Evolutionary conservation across 805 yeast genomes (phyloP), one percentile per base, ranked within the genome.

Genomic region (Saccharomycopsis synnaedendra): DNA sequence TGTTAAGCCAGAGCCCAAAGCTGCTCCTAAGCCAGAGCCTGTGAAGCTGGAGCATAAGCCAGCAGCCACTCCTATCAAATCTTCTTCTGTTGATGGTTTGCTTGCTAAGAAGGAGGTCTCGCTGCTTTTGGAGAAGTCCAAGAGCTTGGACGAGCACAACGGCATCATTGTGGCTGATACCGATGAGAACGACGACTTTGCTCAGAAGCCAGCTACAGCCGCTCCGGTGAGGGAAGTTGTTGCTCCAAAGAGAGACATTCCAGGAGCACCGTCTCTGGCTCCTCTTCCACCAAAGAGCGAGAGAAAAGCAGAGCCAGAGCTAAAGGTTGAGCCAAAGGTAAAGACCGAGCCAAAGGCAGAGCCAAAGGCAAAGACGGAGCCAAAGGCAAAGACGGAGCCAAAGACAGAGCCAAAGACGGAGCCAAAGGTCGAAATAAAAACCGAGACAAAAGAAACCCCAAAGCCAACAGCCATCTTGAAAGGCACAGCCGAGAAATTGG

Each of bases 401-500:
- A 56, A 56, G 39, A 52, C 50, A 27, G 57, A 51, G 44, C 52
- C 57, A 35, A 45, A 46, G 19, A 44, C 47, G 29, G 42, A 48
- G 39, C 40, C 44, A 38, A 33, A 36, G 36, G 50, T 38, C 33
- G 47, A 52, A 34, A 48, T 56, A 10, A 10, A 33, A 33, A 9
- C 36, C 3, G n/a, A 34, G 36, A 34, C 10, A 9, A n/a, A 8
- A 8, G 10, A 8, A 34, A 42, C 54, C 3, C 43, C 48, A 9
- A 49, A 49, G 31, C 49, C 49, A 39, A 50, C 45, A 9, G 71
- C 83, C 33, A 83, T 88, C 0, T 68, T 85, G 51, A 82, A 82
- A 57, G 82, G 76, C 6, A 78, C 87, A 1, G 80, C 84, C 33
- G 90, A 82, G 54, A 80, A 74, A 53, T 67, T 85, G 47, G 76